phyloP scores from a whole-genome alignment of 2,329 filamentous ascomycete genomes.

The Fusarium euwallaceae region DNA sequence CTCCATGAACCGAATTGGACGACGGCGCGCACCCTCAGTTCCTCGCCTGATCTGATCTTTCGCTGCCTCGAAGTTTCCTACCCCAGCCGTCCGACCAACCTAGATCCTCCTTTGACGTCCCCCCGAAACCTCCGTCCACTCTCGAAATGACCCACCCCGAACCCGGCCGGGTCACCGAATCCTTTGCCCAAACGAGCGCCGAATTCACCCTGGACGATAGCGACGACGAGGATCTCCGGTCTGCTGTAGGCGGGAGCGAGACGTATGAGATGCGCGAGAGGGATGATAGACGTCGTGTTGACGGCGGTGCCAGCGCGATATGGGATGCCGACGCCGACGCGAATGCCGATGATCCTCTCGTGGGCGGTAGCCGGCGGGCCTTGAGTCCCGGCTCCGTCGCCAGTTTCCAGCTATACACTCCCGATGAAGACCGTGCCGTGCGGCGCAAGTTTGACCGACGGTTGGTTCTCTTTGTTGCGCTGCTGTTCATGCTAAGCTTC shows the following conservation, averaged over 20 bases:
- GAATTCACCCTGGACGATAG: slow-evolving; percentile 54
- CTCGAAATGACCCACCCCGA: slow-evolving; percentile 42
- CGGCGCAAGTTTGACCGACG: slow-evolving; percentile 81
- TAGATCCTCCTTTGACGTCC: not conserved
- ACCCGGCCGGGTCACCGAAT: slow-evolving; percentile 46
- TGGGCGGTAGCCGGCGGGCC: slow-evolving; percentile 32
- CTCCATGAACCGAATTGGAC: slow-evolving; percentile 13
- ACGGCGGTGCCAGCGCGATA: slow-evolving; percentile 17
- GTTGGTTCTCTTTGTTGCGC: slow-evolving; percentile 83
- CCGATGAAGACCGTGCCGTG: slow-evolving; percentile 79
- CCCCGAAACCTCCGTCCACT: slow-evolving; percentile 4
- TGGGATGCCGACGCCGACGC: slow-evolving; percentile 40
- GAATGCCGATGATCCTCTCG: slow-evolving; percentile 38
- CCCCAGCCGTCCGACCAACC: not conserved
- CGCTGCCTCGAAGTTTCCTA: slow-evolving; percentile 1
- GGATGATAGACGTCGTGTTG: slow-evolving; percentile 24
- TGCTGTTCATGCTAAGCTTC: slow-evolving; percentile 88
- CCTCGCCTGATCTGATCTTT: slow-evolving; percentile 2
- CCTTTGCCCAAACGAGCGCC: slow-evolving; percentile 57
- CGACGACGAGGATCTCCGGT: slow-evolving; percentile 52
- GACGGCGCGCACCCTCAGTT: slow-evolving; percentile 19
- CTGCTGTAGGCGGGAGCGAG: slow-evolving; percentile 49
- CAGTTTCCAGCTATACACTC: slow-evolving; percentile 61
- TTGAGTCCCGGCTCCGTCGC: slow-evolving; percentile 50
- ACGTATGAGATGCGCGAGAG: slow-evolving; percentile 50